Conservation (phyloP, 2,329 filamentous ascomycete genomes). For the Sporothrix pallida region DNA sequence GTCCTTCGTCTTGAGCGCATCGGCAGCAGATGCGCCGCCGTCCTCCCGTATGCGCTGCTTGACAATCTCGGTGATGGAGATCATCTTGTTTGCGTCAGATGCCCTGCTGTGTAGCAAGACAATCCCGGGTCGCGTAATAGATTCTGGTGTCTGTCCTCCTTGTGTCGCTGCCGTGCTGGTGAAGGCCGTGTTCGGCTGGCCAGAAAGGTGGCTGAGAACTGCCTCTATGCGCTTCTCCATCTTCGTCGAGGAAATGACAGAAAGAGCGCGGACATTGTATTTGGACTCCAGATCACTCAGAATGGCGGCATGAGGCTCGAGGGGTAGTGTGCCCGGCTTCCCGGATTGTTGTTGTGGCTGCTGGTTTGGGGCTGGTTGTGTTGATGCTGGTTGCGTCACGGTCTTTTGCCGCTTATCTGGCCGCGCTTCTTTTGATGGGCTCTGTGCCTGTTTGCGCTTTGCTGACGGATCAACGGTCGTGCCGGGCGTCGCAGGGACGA, state of each 20-base stretch:
- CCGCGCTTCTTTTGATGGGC: conserved; percentile 22
- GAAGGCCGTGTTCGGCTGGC: conserved; percentile 34
- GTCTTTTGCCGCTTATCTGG: conserved; percentile 41
- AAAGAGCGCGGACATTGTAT: conserved; percentile 58
- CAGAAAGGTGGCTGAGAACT: conserved; percentile 52
- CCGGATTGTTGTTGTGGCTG: conserved; percentile 31
- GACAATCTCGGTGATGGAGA: conserved; percentile 70
- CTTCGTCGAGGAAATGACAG: conserved; percentile 64
- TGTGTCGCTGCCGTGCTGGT: neutral
- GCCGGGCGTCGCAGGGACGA: conserved; percentile 33
- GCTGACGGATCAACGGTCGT: neutral
- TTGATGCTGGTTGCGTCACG: conserved; percentile 38
- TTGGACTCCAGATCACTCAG: conserved; percentile 52
- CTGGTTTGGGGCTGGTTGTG: conserved; percentile 38
- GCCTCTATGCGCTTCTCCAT: conserved; percentile 61
- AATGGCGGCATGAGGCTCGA: conserved; percentile 51
- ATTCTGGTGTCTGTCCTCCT: neutral
- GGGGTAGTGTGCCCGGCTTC: conserved; percentile 41
- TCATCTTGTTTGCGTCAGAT: conserved; percentile 65
- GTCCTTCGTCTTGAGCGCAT: neutral
- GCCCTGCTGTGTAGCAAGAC: conserved; percentile 60
- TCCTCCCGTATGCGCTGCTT: conserved; percentile 60
- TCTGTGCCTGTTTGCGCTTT: neutral
- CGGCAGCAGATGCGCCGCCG: neutral
- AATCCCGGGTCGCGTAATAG: conserved; percentile 40